Conservation (phyloP, 116 monocot species). For the Zostera marina region DNA sequence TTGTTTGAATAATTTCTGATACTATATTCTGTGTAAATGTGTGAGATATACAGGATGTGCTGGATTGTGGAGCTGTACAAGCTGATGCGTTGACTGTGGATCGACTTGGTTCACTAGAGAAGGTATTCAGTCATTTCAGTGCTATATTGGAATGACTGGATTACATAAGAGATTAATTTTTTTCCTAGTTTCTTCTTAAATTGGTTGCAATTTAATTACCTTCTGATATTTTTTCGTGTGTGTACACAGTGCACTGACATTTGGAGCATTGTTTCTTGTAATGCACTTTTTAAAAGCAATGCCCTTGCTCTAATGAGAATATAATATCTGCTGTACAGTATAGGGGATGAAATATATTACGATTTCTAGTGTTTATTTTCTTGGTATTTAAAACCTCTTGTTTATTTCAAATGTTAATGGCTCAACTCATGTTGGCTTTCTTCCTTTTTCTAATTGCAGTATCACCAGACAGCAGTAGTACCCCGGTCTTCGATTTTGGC, state of each 20-base stretch:
- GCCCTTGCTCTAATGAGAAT: too few species aligned
- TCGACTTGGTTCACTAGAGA: slow-evolving; percentile 79
- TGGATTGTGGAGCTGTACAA: slow-evolving; percentile 97
- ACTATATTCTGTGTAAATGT: not conserved
- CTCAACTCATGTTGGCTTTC: not conserved
- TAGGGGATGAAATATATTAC: not conserved
- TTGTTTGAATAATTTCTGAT: not conserved
- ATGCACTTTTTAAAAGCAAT: not conserved
- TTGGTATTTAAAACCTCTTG: not conserved
- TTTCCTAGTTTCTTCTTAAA: not conserved
- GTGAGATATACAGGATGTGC: slow-evolving; percentile 42
- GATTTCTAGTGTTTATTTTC: not conserved
- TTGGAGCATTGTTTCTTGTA: not conserved
- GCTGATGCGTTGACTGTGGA: slow-evolving; percentile 95
- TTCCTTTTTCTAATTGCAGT: slow-evolving; percentile 28
- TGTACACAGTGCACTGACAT: too few species aligned
- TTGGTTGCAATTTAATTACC: not conserved
- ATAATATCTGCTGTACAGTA: not conserved
- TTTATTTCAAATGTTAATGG: not conserved
- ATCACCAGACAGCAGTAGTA: slow-evolving; percentile 74
- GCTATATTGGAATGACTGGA: not conserved
- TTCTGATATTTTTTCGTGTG: too few species aligned
- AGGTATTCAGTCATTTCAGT: slow-evolving; percentile 26
- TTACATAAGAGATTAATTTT: not conserved
- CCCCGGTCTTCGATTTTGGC: slow-evolving; percentile 66